Base-by-base conservation (phyloP, 1,284 basidiomycete species). In the Phaffia rhodozyma region DNA sequence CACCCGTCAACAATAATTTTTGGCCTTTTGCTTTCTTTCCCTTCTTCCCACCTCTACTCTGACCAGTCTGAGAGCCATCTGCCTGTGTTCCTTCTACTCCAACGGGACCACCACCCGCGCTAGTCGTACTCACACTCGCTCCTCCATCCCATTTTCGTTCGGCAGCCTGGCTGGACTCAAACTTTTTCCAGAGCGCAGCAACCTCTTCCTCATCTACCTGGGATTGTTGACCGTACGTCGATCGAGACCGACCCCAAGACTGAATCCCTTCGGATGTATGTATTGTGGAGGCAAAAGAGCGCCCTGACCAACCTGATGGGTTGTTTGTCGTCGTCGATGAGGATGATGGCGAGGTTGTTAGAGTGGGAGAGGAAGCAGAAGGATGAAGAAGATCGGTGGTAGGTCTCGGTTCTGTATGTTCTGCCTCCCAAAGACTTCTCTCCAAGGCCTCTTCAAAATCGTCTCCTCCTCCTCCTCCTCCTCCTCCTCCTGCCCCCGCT, bases 361-460 rank as follows among this genome's bases (percentile, higher is more conserved):
- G 29, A 4, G 48, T 11, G 3, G 57, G 21, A 4, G 55, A 27
- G 43, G 48, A 16, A 34, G 59, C 55, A n/a, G 63, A 53, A n/a
- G 53, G 34, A 9, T 50, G 54, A 13, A 18, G 55, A 13, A 29
- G 34, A 34, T 29, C 16, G 55, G 1, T 48, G n/a, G 47, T 29
- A 50, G 32, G 55, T 49, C 20, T 43, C n/a, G 32, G 27, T 30
- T 11, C 51, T 27, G 23, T 32, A 20, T 29, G 59, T n/a, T 57
- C 50, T 21, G 23, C 27, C 20, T 66, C 60, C 21, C 49, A 47
- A 5, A 66, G 64, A 49, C 64, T 66, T 7, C 64, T 38, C 23
- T 61, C 59, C 11, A 66, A 34, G 7, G 64, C 64, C 18, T 61
- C 64, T 34, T 66, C 64, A 49, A 66, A 66, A 43, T 66, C 64